Percentiles rank a stretch among this genome's conserved stretches.
Evolutionary conservation across 345 rosid genomes (phyloP).

Genomic region (Mallotus nudiflorus): DNA sequence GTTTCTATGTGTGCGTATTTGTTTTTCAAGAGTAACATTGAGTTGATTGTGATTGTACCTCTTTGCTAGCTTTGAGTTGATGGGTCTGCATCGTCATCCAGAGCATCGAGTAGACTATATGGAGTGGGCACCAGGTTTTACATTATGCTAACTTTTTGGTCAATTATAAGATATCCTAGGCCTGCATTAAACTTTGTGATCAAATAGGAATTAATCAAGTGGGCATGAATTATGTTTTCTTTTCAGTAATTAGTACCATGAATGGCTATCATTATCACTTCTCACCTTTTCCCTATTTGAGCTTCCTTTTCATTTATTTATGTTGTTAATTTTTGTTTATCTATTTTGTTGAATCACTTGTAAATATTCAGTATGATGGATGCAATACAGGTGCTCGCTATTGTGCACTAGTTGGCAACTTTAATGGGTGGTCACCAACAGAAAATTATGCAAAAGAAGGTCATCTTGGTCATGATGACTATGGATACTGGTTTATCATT

Average conservation of each 20-base stretch:
- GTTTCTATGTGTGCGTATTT: neutral
- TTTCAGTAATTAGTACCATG: neutral
- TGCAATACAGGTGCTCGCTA: slow-evolving; percentile 87
- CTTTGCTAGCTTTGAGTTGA: slow-evolving; percentile 57
- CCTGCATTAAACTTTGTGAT: neutral
- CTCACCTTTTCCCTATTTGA: neutral
- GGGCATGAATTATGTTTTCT: neutral
- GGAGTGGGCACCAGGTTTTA: slow-evolving; percentile 99
- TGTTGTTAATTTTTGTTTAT: neutral
- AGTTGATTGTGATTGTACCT: slow-evolving; percentile 7
- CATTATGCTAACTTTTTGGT: slow-evolving; percentile 12
- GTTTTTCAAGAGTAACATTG: slow-evolving; percentile 7
- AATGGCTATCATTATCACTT: neutral
- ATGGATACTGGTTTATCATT: slow-evolving; percentile 87
- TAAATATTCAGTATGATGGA: slow-evolving; percentile 18
- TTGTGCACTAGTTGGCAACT: slow-evolving; percentile 83
- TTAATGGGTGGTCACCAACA: slow-evolving; percentile 90
- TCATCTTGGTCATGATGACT: slow-evolving; percentile 82
- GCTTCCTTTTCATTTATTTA: neutral
- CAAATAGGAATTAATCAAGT: too few species aligned
- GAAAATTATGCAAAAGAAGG: slow-evolving; percentile 90
- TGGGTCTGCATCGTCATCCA: slow-evolving; percentile 82
- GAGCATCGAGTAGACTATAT: slow-evolving; percentile 89
- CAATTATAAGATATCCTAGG: neutral
- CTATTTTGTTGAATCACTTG: slow-evolving; percentile 10